phyloP scores from a whole-genome alignment of 768 basidiomycete species.

The Lactifluus subvellereus region DNA sequence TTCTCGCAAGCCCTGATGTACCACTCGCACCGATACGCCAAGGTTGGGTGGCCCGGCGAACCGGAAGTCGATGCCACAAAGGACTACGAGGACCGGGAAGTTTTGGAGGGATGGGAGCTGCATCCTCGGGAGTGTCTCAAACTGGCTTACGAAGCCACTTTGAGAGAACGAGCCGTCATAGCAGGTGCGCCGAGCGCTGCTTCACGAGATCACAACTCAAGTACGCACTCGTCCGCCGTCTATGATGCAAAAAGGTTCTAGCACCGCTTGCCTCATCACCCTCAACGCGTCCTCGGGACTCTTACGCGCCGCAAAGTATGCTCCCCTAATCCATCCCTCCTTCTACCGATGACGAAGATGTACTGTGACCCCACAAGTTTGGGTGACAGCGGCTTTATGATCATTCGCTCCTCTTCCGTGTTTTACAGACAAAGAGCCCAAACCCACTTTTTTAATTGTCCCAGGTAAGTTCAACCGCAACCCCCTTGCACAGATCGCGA shows the following conservation, averaged over 20 bases:
- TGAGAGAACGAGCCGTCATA: constrained; percentile 52
- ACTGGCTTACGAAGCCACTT: constrained; percentile 63
- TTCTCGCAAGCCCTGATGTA: constrained; percentile 93
- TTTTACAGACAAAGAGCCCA: constrained; percentile 43
- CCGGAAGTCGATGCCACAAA: constrained; percentile 75
- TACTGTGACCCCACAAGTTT: constrained; percentile 39
- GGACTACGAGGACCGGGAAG: constrained; percentile 60
- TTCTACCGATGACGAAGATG: constrained; percentile 5
- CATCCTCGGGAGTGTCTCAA: constrained; percentile 66
- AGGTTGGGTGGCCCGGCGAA: constrained; percentile 74
- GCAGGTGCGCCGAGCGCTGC: constrained; percentile 24
- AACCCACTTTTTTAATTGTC: constrained; percentile 44
- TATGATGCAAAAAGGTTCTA: constrained; percentile 51
- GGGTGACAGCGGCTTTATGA: constrained; percentile 73
- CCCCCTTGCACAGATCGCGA: not conserved
- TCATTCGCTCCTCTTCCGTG: constrained; percentile 62
- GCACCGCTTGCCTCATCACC: constrained; percentile 73
- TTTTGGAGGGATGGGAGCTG: constrained; percentile 63
- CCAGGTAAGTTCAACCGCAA: constrained; percentile 36
- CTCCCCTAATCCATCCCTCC: constrained; percentile 10
- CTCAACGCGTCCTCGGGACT: constrained; percentile 70
- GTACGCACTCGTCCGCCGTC: constrained; percentile 13
- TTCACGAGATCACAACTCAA: not conserved
- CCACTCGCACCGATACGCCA: constrained; percentile 67
- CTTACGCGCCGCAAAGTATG: constrained; percentile 73